These are phyloP conservation scores for Rhododendron ovatum DNA, from an alignment of 148 eudicot species.

Conservation along the genomic window DNA sequence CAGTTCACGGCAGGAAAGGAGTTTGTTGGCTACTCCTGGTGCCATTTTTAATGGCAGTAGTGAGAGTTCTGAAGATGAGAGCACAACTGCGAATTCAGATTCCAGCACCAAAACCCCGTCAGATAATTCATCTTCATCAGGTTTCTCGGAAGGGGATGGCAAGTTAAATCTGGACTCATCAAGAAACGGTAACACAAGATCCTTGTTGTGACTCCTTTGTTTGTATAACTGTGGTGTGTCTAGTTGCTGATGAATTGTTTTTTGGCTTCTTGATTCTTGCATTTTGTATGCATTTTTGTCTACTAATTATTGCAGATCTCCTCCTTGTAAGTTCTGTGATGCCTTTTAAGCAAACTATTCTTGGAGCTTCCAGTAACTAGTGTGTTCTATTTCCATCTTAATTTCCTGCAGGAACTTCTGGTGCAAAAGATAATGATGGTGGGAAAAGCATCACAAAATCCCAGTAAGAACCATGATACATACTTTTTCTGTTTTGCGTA, in stretches of 20 bases:
- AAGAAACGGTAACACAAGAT: conserved; percentile 29
- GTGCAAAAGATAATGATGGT: conserved; percentile 16
- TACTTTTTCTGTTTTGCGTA: neutral
- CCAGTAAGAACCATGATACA: conserved; percentile 32
- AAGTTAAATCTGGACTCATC: conserved; percentile 27
- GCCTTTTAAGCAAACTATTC: neutral
- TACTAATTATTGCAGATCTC: neutral
- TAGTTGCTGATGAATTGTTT: conserved; percentile 3
- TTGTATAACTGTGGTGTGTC: neutral
- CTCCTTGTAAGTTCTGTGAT: neutral
- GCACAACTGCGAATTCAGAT: conserved; percentile 27
- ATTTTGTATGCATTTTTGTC: neutral
- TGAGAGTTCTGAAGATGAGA: conserved; percentile 48
- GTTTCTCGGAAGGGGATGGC: conserved; percentile 45
- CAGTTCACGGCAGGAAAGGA: conserved; percentile 28
- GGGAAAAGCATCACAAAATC: conserved; percentile 17
- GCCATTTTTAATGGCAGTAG: conserved; percentile 48
- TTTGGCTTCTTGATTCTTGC: neutral
- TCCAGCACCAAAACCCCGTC: conserved; percentile 47
- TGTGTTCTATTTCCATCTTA: neutral
- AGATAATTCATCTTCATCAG: conserved; percentile 44
- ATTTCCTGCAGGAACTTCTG: conserved; percentile 36
- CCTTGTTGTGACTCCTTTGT: neutral
- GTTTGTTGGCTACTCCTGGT: conserved; percentile 35
- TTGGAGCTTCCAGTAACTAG: conserved; percentile 7